Percentiles rank a stretch among this genome's conserved stretches.
phyloP scores from a whole-genome alignment of 345 rosid genomes.

The Lenwebbia sp. region DNA sequence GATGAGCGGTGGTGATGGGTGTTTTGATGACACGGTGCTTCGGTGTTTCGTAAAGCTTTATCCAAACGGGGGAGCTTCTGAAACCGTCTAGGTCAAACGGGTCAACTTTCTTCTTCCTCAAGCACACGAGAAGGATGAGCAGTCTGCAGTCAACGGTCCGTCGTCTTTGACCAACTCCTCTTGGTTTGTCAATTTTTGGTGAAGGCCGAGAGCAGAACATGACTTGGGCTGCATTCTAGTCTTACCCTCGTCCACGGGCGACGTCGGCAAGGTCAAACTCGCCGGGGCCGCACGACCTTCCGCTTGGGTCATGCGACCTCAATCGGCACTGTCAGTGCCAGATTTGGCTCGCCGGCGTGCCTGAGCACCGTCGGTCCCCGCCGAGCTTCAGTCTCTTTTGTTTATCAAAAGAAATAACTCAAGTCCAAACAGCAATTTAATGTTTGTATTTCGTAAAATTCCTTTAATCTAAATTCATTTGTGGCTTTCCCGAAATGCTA shows the following conservation, averaged over 20 bases:
- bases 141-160: neutral
- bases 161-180: neutral
- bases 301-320: neutral
- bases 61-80: neutral
- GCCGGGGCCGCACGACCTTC: rapidly evolving
- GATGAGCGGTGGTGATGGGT: neutral
- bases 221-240: neutral
- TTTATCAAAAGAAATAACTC: too few species aligned
- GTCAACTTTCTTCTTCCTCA: neutral
- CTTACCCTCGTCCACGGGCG: neutral
- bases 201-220: neutral
- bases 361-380: too few species aligned
- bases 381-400: too few species aligned
- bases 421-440: too few species aligned
- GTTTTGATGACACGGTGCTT: neutral
- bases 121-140: neutral
- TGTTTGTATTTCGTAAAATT: too few species aligned
- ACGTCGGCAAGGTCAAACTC: neutral
- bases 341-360: rapidly evolving
- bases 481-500: too few species aligned
- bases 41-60: neutral
- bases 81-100: neutral
- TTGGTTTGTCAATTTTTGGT: too few species aligned
- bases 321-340: neutral
- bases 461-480: too few species aligned